Evolutionary conservation across 805 yeast species (phyloP).

Genomic region (Cyberlindnera subsufficiens): DNA sequence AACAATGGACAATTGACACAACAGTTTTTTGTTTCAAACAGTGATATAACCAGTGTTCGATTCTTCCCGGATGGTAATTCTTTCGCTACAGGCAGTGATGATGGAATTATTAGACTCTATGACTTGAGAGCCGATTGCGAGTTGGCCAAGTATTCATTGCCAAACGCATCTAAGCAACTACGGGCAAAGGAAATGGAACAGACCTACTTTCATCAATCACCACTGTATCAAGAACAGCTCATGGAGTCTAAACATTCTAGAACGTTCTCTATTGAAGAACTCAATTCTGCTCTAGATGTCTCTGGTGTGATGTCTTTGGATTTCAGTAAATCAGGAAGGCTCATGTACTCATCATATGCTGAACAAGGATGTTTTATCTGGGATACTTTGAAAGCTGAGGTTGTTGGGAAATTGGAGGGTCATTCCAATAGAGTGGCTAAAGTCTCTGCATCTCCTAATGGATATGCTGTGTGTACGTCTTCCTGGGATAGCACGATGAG

Average conservation of each 20-base stretch:
- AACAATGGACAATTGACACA: constrained; percentile 30
- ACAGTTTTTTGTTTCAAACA: constrained; percentile 48
- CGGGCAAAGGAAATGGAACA: constrained; percentile 1
- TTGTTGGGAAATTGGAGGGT: constrained; percentile 62
- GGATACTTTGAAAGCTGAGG: constrained; percentile 64
- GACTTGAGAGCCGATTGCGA: constrained; percentile 77
- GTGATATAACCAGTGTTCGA: constrained; percentile 58
- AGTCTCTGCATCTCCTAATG: constrained; percentile 66
- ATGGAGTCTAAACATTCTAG: constrained; percentile 11
- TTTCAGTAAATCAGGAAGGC: constrained; percentile 67
- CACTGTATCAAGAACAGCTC: constrained; percentile 5
- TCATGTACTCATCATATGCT: constrained; percentile 69
- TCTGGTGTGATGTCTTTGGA: constrained; percentile 73
- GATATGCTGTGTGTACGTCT: constrained; percentile 69
- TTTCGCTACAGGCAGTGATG: constrained; percentile 74
- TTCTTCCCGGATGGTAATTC: constrained; percentile 69
- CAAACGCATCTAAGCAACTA: constrained; percentile 7
- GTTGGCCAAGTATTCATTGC: constrained; percentile 41
- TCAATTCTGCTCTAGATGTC: constrained; percentile 34
- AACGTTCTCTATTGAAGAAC: constrained; percentile 21
- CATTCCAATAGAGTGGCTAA: constrained; percentile 58
- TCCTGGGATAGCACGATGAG: constrained; percentile 76
- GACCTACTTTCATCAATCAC: constrained; percentile 14
- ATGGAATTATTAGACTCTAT: constrained; percentile 61
- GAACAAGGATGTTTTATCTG: constrained; percentile 72